Evolutionary conservation across 2,329 filamentous ascomycete genomes (phyloP).

Genomic region (Colletotrichum phormii): DNA sequence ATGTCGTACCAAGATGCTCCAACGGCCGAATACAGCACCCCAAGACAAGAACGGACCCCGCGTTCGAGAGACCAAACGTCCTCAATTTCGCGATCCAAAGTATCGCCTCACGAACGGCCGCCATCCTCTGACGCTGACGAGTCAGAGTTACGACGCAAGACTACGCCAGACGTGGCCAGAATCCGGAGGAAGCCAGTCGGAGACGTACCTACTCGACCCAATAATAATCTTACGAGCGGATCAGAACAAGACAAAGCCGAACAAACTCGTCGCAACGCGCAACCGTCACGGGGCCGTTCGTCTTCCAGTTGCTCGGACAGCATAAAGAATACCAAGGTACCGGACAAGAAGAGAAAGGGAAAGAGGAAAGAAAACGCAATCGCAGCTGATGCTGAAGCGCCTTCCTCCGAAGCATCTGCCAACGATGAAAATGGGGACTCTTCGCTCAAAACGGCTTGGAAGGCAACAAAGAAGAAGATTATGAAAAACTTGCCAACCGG

Average conservation of each 20-base stretch:
- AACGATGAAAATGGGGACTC: slow-evolving; percentile 48
- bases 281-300: background rate
- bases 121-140: slow-evolving; percentile 17
- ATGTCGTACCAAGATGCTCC: slow-evolving; percentile 32
- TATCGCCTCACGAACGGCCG: slow-evolving; percentile 2
- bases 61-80: background rate
- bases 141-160: slow-evolving; percentile 8
- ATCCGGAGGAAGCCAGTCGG: slow-evolving; percentile 28
- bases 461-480: slow-evolving; percentile 71
- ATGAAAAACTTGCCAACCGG: slow-evolving; percentile 84
- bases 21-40: slow-evolving; percentile 23
- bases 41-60: slow-evolving; percentile 8
- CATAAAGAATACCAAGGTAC: background rate
- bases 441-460: slow-evolving; percentile 64
- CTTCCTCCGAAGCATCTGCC: slow-evolving; percentile 57
- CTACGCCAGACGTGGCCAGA: slow-evolving; percentile 13
- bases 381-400: slow-evolving; percentile 59
- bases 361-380: slow-evolving; percentile 48
- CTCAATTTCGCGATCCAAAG: slow-evolving; percentile 1
- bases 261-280: background rate
- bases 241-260: slow-evolving; percentile 22
- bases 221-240: slow-evolving; percentile 3
- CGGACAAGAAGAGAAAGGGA: slow-evolving; percentile 26
- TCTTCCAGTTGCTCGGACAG: slow-evolving; percentile 26
- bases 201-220: background rate